Base-by-base conservation (phyloP, 108 stramenopile species). In the Skeletonema marinoi region DNA sequence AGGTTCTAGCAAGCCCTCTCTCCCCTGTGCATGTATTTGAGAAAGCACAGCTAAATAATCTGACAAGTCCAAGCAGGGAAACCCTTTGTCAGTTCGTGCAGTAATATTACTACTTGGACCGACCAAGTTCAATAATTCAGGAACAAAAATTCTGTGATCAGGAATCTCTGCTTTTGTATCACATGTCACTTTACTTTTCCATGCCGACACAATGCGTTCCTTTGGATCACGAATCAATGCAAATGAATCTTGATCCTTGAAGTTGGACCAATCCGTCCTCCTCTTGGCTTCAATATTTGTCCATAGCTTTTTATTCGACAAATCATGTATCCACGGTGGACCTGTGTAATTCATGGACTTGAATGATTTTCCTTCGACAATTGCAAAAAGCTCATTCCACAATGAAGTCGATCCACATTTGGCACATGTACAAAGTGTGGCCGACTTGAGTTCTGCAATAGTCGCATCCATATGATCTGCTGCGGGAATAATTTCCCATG, bases 221-320 rank as follows among this genome's bases (percentile, higher is more conserved):
- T 25, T 56, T 25, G 54, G 54, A 25, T 56, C 54, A 56, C 54
- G 54, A 56, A 56, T 56, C 54, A 56, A 10, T 10, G 54, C 54
- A 56, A 56, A 56, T 8, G 54, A 56, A 56, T 25, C 54, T 9
- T 56, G 54, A 8, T 56, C 25, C 54, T 56, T 56, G 8, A 56
- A 56, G 9, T 29, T 25, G 54, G 54, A 10, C 54, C 54, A 56
- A 56, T 56, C 54, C 2, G 16, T 19, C 25, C 6, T 6, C 9
- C 25, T 56, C 54, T 29, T 25, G 0, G 54, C 54, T 56, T 56
- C 25, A 25, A 56, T 56, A 6, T 56, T 56, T 56, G 19, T 56
- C 54, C 54, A 56, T 9, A 56, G 25, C 54, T 56, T 56, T 56
- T 56, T 21, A 56, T 56, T 56, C 25, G 54, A 56, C 54, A 56